phyloP scores from a whole-genome alignment of 768 basidiomycete genomes.

The Kwoniella heveanensis region DNA sequence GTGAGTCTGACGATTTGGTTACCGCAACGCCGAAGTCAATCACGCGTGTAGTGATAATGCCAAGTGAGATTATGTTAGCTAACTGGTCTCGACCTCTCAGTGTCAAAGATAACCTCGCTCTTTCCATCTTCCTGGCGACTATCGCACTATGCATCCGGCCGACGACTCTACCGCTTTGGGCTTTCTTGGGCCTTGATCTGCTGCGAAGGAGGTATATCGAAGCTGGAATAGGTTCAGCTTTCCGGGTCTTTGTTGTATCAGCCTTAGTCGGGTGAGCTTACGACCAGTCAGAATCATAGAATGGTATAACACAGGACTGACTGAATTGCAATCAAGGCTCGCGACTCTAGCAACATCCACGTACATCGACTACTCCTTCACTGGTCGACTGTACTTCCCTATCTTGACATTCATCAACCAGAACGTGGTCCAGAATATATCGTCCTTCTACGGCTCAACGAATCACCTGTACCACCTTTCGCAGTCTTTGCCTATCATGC shows the following conservation, averaged over 20 bases:
- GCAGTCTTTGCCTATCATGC: constrained; percentile 82
- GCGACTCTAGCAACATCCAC: constrained; percentile 43
- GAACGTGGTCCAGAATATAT: constrained; percentile 76
- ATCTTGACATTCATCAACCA: constrained; percentile 77
- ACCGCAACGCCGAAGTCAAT: too few relatives aligned
- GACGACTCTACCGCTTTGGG: constrained; percentile 85
- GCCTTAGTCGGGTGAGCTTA: constrained; percentile 1
- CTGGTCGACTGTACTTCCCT: constrained; percentile 67
- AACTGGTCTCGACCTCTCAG: constrained; percentile 10
- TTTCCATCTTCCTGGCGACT: constrained; percentile 66
- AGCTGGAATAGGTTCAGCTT: constrained; percentile 6
- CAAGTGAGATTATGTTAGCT: neutral
- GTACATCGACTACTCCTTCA: constrained; percentile 63
- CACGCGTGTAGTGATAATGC: neutral
- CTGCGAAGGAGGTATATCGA: constrained; percentile 42
- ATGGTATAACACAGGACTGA: neutral
- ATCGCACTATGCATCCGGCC: constrained; percentile 81
- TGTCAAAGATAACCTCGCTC: constrained; percentile 22
- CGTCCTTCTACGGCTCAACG: constrained; percentile 86
- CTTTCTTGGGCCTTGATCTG: constrained; percentile 66
- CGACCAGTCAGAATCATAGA: neutral
- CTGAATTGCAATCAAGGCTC: constrained; percentile 14
- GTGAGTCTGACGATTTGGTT: constrained; percentile 8
- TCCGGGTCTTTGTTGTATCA: neutral
- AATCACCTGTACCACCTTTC: constrained; percentile 86